Percentiles rank a stretch among this genome's conserved stretches.
These are phyloP conservation scores for Calophaca sinica DNA, from an alignment of 306 rosid genomes.

Conservation along the genomic window DNA sequence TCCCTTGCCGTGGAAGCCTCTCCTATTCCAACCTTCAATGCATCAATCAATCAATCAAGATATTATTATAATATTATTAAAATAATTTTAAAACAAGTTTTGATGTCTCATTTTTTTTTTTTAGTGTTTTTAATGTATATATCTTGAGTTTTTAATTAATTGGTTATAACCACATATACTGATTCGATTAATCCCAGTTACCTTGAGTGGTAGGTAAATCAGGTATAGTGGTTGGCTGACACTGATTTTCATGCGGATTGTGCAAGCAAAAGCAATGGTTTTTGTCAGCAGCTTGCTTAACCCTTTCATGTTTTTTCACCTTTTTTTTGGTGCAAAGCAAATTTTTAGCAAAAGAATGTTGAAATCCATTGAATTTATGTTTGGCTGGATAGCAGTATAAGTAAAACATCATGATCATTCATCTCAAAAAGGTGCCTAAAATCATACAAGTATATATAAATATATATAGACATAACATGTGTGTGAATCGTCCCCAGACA, in stretches of 20 bases:
- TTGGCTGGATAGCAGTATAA: slow-evolving; percentile 2
- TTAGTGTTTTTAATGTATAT: no score
- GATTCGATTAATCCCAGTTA: not conserved
- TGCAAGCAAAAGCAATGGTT: slow-evolving; percentile 61
- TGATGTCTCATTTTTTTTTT: no score
- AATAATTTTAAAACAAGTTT: no score
- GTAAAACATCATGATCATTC: slow-evolving; percentile 32
- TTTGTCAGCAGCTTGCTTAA: slow-evolving; percentile 40
- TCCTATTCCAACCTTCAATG: slow-evolving; percentile 70
- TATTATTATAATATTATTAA: no score
- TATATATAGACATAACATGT: no score
- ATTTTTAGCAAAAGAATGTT: slow-evolving; percentile 25
- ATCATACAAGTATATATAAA: no score
- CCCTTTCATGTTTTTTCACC: slow-evolving; percentile 9
- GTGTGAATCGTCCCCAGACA: no score
- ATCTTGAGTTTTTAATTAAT: no score
- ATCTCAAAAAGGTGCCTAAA: not conserved
- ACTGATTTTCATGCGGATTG: slow-evolving; percentile 36
- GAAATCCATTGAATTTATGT: slow-evolving; percentile 11
- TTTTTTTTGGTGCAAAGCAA: not conserved
- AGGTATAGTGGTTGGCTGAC: slow-evolving; percentile 51
- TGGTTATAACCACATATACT: no score
- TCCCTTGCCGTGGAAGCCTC: slow-evolving; percentile 75
- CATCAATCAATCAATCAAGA: no score
- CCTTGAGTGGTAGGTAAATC: slow-evolving; percentile 24